Conservation (phyloP, 129 eudicot genomes). For the Lactuca sativa region DNA sequence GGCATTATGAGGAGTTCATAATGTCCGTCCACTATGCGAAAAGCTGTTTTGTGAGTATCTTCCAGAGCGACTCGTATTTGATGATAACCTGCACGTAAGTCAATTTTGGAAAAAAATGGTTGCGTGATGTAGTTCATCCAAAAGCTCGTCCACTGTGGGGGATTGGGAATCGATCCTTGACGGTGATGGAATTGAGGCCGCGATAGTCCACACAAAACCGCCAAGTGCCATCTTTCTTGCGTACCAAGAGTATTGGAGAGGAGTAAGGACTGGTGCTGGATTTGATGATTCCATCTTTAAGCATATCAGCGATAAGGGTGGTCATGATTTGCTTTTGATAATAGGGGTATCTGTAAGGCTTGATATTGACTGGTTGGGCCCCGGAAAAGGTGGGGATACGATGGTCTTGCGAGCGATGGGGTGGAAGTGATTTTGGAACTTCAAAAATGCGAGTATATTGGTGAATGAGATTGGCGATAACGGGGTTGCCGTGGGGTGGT, state of each 20-base stretch:
- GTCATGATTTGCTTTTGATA: slow-evolving; percentile 3
- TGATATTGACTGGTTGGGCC: not conserved
- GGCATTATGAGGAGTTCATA: not conserved
- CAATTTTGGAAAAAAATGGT: too few species aligned
- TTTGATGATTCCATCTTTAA: not conserved
- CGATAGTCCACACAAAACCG: too few species aligned
- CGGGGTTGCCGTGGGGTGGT: too few species aligned
- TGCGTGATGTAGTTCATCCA: too few species aligned
- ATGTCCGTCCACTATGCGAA: not conserved
- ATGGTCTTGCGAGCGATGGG: not conserved
- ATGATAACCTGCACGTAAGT: not conserved
- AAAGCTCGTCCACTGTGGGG: not conserved
- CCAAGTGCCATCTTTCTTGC: too few species aligned
- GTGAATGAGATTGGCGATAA: too few species aligned
- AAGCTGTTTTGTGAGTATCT: not conserved
- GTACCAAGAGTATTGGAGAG: not conserved
- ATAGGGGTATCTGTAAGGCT: not conserved
- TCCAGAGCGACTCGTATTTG: not conserved
- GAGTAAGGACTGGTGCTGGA: slow-evolving; percentile 10
- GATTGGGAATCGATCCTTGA: too few species aligned
- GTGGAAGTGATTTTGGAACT: not conserved
- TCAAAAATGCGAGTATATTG: too few species aligned
- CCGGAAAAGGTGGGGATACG: not conserved
- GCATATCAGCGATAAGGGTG: not conserved
- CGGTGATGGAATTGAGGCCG: too few species aligned